Evolutionary conservation across 345 rosid species (phyloP).

Genomic region (Linum usitatissimum): DNA sequence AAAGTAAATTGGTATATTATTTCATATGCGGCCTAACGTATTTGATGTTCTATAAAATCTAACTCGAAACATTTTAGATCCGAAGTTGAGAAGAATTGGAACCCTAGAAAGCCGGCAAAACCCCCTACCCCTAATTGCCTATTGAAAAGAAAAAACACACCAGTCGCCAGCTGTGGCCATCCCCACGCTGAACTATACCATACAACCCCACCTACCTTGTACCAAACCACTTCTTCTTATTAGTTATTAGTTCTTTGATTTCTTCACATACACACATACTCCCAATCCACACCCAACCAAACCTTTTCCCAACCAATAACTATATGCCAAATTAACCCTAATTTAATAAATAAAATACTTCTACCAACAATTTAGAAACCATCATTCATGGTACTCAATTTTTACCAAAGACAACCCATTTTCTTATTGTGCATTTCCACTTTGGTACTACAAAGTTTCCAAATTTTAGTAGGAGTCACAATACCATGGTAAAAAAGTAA

Average conservation of each 20-base stretch:
- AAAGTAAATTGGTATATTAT: no score
- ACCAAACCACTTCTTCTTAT: not conserved
- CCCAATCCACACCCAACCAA: slow-evolving; percentile 1
- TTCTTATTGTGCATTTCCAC: not conserved
- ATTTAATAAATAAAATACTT: no score
- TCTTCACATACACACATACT: not conserved
- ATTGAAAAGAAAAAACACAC: not conserved
- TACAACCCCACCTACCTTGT: not conserved
- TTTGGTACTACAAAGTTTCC: not conserved
- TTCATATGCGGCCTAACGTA: no score
- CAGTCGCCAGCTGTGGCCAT: not conserved
- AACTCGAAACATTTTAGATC: no score
- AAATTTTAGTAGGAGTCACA: not conserved
- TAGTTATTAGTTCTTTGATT: not conserved
- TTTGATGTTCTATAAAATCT: no score
- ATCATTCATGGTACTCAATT: not conserved
- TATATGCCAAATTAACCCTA: no score
- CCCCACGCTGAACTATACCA: not conserved
- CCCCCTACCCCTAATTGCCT: not conserved
- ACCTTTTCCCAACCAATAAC: no score
- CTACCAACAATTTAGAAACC: no score
- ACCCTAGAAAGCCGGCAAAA: slow-evolving; percentile 28
- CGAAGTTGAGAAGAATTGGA: no score
- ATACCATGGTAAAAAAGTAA: slow-evolving; percentile 8
- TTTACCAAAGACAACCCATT: not conserved